A percentile compares a stretch with the other conserved stretches of the same genome.
Conservation (phyloP, 2,329 filamentous ascomycete species). For the Acrocalymma vagum region DNA sequence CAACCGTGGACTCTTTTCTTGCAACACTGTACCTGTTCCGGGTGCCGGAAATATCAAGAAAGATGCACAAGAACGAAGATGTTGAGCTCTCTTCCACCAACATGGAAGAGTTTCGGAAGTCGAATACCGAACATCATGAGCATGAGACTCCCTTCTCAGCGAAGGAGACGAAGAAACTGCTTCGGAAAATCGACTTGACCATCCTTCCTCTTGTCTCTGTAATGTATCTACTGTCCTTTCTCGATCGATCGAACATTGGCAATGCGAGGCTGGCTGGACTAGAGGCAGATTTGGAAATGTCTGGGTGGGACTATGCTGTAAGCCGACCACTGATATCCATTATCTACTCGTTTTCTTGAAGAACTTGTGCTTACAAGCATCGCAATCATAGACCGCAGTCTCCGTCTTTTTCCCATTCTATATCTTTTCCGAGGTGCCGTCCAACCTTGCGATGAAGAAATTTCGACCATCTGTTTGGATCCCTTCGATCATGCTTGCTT, state of each 20-base stretch:
- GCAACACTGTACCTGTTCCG: too few relatives aligned
- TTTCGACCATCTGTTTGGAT: constrained; percentile 54
- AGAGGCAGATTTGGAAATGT: constrained; percentile 30
- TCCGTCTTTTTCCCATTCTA: constrained; percentile 6
- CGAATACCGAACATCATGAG: background rate
- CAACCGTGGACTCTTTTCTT: too few relatives aligned
- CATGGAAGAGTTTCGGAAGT: constrained; percentile 1
- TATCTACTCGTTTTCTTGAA: constrained; percentile 48
- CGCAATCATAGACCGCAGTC: constrained; percentile 1
- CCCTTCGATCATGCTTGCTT: constrained; percentile 52
- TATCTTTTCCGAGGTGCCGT: constrained; percentile 51
- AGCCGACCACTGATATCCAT: constrained; percentile 45
- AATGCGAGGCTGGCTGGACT: constrained; percentile 33
- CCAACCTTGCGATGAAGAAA: constrained; percentile 66
- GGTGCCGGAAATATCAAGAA: too few relatives aligned
- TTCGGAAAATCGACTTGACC: constrained; percentile 39
- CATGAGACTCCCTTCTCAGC: background rate
- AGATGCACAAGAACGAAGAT: background rate
- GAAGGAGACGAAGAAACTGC: constrained; percentile 8
- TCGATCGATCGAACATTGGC: constrained; percentile 56
- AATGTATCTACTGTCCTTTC: constrained; percentile 48
- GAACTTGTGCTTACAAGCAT: constrained; percentile 23
- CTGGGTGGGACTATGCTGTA: constrained; percentile 27
- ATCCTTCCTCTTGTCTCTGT: constrained; percentile 34
- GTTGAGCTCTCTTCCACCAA: too few relatives aligned